Base-by-base conservation (phyloP, 73 alveolate genomes). In the Durusdinium trenchii region DNA sequence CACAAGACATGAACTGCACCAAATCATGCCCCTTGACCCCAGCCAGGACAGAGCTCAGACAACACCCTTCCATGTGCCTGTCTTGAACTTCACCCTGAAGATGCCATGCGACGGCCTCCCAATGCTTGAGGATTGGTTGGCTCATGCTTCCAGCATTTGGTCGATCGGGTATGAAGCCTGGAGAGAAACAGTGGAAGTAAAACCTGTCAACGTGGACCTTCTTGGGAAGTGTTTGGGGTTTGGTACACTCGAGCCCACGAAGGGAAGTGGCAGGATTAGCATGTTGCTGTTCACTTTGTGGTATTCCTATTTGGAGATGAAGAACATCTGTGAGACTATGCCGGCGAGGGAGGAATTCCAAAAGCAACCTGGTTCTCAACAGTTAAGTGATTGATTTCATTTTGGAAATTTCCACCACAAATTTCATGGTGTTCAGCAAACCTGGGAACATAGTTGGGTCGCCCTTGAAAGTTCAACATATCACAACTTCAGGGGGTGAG, bases 41-140 rank as follows among this genome's bases (percentile, higher is more conserved):
- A n/a, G n/a, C n/a, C n/a, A n/a, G n/a, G n/a, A n/a, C n/a, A n/a
- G n/a, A n/a, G n/a, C n/a, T 6, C 3, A 43, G 42, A 9, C 20
- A 42, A 9, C 3, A 54, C 12, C 69, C 61, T 76, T 76, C 61
- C 57, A 9, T 43, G 90, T 32, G 12, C 90, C 90, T 3, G 20
- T 45, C 47, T 20, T 47, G 30, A 43, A 62, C 45, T 79, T 79
- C 46, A 3, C 32, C 28, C 3, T 79, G n/a, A 79, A 47, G 62
- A 18, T 47, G 64, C 90, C 90, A 35, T 9, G 48, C 12, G 90
- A 79, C 47, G 90, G 90, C 64, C 90, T 79, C 46, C 90, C 90
- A 6, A 20, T 45, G 6, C 32, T 46, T 23, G 47, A 47, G 45
- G 90, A 79, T 32, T 79, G 90, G 90, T 2, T 45, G 14, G 28